Percentiles rank a stretch among this genome's conserved stretches.
phyloP scores from a whole-genome alignment of 805 yeast species.

The Metschnikowia henanensis region DNA sequence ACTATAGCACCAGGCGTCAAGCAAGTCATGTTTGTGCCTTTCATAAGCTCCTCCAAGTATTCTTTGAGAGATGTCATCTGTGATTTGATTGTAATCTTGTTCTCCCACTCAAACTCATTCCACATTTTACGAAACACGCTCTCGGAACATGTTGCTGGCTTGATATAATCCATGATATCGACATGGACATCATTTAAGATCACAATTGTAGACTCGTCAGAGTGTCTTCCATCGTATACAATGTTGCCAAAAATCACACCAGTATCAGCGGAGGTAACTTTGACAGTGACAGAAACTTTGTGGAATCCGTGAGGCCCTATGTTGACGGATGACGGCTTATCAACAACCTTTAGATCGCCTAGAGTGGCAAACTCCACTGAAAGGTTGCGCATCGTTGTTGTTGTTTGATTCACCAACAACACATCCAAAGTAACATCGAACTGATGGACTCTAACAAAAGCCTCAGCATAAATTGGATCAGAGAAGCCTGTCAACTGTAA shows the following conservation, averaged over 20 bases:
- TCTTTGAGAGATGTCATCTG: slow-evolving; percentile 64
- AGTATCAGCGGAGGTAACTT: slow-evolving; percentile 96
- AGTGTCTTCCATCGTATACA: slow-evolving; percentile 93
- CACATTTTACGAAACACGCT: slow-evolving; percentile 94
- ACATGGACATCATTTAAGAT: slow-evolving; percentile 93
- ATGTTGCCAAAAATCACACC: slow-evolving; percentile 98
- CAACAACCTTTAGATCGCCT: slow-evolving; percentile 94
- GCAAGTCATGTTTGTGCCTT: slow-evolving; percentile 91
- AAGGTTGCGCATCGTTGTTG: slow-evolving; percentile 83
- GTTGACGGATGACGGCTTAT: slow-evolving; percentile 84
- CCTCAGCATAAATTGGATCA: slow-evolving; percentile 98
- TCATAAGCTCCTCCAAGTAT: slow-evolving; percentile 72
- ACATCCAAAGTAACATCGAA: slow-evolving; percentile 95
- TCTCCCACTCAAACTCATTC: slow-evolving; percentile 99
- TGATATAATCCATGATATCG: slow-evolving; percentile 95
- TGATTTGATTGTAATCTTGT: slow-evolving; percentile 87
- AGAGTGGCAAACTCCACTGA: slow-evolving; percentile 94
- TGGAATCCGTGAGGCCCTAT: slow-evolving; percentile 98
- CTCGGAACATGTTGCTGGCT: slow-evolving; percentile 91
- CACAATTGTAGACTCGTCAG: slow-evolving; percentile 85
- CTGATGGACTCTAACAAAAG: slow-evolving; percentile 93
- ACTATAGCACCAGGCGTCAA: slow-evolving; percentile 90
- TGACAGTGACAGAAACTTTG: slow-evolving; percentile 82
- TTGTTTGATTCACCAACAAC: slow-evolving; percentile 91
- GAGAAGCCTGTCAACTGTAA: slow-evolving; percentile 97